Conservation (phyloP, 352 stramenopile species). For the Globisporangium irregulare region DNA sequence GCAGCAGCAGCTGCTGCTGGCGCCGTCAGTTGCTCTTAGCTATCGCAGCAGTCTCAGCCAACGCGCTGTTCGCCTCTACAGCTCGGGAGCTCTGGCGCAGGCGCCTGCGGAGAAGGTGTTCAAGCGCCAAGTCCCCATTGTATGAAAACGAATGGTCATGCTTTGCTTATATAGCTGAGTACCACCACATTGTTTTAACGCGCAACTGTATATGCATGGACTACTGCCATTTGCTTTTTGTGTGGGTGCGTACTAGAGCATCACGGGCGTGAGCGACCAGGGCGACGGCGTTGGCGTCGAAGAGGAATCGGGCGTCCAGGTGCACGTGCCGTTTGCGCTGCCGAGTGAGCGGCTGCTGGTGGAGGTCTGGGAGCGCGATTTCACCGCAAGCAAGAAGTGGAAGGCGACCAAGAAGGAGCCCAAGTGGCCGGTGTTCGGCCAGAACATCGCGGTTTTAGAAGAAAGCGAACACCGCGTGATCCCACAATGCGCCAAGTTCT, state of each 20-base stretch:
- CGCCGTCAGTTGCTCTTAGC: not conserved
- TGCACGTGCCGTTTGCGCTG: constrained; percentile 51
- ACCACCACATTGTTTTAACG: not conserved
- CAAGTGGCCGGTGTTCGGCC: constrained; percentile 37
- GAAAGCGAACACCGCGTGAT: constrained; percentile 35
- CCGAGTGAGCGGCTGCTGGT: constrained; percentile 44
- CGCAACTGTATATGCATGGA: not conserved
- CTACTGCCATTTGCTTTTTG: no score
- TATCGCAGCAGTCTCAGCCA: not conserved
- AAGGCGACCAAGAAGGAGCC: constrained; percentile 11
- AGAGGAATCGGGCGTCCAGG: constrained; percentile 22
- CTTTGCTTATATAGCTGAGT: not conserved
- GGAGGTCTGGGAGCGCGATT: constrained; percentile 53
- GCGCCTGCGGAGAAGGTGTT: constrained; percentile 1
- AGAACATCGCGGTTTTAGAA: constrained; percentile 23
- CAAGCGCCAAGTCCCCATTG: constrained; percentile 19
- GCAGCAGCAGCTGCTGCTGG: not conserved
- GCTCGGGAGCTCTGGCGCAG: not conserved
- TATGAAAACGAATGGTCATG: constrained; percentile 1
- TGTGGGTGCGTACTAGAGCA: constrained; percentile 19
- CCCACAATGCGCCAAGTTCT: constrained; percentile 53
- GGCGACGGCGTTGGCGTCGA: constrained; percentile 45
- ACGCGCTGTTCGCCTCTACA: not conserved
- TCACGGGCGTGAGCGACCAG: constrained; percentile 37
- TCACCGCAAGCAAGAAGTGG: constrained; percentile 27